Conservation (phyloP, 352 stramenopile genomes). For the Pythium coloratum region DNA sequence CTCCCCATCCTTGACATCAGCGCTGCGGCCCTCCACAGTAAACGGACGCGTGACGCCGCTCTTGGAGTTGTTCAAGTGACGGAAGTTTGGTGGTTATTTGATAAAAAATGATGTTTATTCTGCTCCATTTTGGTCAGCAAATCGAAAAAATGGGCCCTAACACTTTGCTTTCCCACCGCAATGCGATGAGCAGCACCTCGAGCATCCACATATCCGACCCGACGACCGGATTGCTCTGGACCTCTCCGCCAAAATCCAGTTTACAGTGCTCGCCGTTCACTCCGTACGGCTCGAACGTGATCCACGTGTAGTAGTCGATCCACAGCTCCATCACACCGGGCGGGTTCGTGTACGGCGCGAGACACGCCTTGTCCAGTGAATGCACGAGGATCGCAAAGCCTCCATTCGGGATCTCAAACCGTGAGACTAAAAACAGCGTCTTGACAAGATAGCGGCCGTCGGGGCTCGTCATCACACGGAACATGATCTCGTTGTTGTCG, state of each 20-base stretch:
- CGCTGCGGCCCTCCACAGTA: no score
- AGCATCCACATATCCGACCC: slow-evolving; percentile 29
- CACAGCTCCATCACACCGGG: slow-evolving; percentile 26
- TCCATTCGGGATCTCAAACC: slow-evolving; percentile 14
- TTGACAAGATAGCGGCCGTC: slow-evolving; percentile 23
- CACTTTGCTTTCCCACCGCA: slow-evolving; percentile 25
- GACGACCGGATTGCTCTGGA: slow-evolving; percentile 14
- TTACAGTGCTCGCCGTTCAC: slow-evolving; percentile 18
- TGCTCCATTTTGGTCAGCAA: not conserved
- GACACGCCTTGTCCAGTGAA: slow-evolving; percentile 17
- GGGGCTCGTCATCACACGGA: slow-evolving; percentile 22
- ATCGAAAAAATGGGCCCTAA: slow-evolving; percentile 21
- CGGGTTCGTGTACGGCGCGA: slow-evolving; percentile 13
- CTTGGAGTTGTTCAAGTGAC: no score
- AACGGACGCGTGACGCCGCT: no score
- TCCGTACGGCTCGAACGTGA: slow-evolving; percentile 22
- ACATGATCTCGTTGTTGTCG: slow-evolving; percentile 26
- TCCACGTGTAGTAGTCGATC: slow-evolving; percentile 30
- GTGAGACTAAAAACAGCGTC: slow-evolving; percentile 25
- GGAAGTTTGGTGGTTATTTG: no score
- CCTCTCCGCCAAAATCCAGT: slow-evolving; percentile 21
- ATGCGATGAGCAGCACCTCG: slow-evolving; percentile 24
- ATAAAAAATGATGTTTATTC: no score
- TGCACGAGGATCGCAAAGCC: slow-evolving; percentile 19
- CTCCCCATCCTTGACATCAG: no score